These are phyloP conservation scores for Astrothelium subdiscretum DNA, from an alignment of 495 filamentous ascomycete species.

Conservation along the genomic window DNA sequence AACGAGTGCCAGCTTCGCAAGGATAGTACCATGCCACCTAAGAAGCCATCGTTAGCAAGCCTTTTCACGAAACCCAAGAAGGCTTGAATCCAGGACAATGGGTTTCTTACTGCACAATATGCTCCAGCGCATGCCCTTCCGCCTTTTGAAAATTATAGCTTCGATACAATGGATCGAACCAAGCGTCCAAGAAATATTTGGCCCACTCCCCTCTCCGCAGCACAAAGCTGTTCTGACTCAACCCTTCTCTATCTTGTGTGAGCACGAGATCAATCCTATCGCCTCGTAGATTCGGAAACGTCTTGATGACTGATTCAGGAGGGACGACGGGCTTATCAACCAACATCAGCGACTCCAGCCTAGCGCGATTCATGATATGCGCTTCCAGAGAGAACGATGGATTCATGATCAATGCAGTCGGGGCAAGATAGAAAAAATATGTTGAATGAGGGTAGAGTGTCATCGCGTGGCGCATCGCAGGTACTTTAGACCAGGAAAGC, in stretches of 20 bases:
- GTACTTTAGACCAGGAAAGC: slow-evolving; percentile 63
- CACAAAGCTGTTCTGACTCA: slow-evolving; percentile 67
- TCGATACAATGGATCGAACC: slow-evolving; percentile 91
- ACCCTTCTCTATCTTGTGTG: slow-evolving; percentile 73
- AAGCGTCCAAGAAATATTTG: slow-evolving; percentile 83
- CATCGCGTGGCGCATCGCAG: slow-evolving; percentile 84
- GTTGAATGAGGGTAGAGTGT: slow-evolving; percentile 57
- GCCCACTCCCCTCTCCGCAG: slow-evolving; percentile 79
- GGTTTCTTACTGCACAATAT: slow-evolving; percentile 29
- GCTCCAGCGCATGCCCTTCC: slow-evolving; percentile 76
- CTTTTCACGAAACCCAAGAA: neutral
- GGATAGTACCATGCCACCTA: slow-evolving; percentile 98
- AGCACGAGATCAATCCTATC: slow-evolving; percentile 72
- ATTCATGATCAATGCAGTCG: slow-evolving; percentile 84
- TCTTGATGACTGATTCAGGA: slow-evolving; percentile 93
- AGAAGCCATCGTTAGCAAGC: slow-evolving; percentile 58
- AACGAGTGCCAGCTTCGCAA: slow-evolving; percentile 74
- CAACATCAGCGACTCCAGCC: slow-evolving; percentile 69
- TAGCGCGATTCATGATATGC: slow-evolving; percentile 54
- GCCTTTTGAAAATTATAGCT: slow-evolving; percentile 93
- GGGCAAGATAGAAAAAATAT: slow-evolving; percentile 78
- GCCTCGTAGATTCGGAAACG: slow-evolving; percentile 66
- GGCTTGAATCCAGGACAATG: neutral
- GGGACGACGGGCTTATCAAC: slow-evolving; percentile 80
- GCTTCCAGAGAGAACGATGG: slow-evolving; percentile 54